phyloP scores from a whole-genome alignment of 164 flowering plant genomes.

The Hamamelis virginiana region DNA sequence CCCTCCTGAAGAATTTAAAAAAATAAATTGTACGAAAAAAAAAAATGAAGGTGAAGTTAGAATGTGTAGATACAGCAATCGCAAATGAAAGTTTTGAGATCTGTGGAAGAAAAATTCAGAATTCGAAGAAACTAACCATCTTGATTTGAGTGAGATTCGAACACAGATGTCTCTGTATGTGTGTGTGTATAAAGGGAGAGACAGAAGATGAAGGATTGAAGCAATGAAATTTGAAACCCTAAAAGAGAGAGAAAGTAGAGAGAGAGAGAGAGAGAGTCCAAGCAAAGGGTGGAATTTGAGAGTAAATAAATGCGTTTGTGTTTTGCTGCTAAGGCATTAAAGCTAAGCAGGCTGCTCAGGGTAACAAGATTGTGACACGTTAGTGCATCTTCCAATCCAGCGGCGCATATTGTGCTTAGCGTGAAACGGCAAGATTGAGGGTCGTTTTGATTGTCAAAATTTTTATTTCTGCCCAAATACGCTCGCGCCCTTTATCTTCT shows the following conservation, averaged over 20 bases:
- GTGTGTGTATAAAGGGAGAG: neutral
- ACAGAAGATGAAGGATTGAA: neutral
- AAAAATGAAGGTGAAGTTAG: neutral
- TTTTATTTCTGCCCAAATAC: no score
- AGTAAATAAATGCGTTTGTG: neutral
- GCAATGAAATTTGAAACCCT: neutral
- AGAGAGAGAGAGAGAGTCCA: no score
- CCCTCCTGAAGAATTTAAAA: constrained; percentile 40
- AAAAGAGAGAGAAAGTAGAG: neutral
- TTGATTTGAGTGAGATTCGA: neutral
- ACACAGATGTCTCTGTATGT: no score
- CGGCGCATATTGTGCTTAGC: no score
- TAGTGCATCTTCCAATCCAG: no score
- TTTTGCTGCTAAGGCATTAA: no score
- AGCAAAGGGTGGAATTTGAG: neutral
- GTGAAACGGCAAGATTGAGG: no score
- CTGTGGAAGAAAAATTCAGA: neutral
- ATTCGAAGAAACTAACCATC: neutral
- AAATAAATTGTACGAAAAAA: neutral
- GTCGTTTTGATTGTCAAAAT: no score
- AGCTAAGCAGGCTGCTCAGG: no score
- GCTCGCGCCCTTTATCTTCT: no score
- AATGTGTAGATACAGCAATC: neutral
- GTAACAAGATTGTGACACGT: no score
- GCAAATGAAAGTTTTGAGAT: neutral